phyloP scores from a whole-genome alignment of 768 basidiomycete genomes.

The Kwoniella dendrophila region DNA sequence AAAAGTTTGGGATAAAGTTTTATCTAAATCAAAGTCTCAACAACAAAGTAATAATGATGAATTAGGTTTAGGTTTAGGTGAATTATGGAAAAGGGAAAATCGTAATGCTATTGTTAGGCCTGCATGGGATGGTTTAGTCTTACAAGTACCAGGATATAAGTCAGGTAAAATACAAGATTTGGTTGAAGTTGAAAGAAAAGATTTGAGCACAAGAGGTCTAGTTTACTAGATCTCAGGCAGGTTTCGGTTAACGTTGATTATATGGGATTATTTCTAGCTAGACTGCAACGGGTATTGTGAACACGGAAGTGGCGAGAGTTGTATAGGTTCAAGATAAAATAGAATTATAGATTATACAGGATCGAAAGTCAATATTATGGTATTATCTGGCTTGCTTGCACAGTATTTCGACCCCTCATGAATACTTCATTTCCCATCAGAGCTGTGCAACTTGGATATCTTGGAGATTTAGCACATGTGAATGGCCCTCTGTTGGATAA shows the following conservation, averaged over 20 bases:
- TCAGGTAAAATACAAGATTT: conserved; percentile 2
- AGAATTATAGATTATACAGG: too few species aligned
- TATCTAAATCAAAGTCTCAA: conserved; percentile 45
- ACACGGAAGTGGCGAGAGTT: too few species aligned
- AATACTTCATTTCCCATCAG: too few species aligned
- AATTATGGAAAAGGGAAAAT: conserved; percentile 61
- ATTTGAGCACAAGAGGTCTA: conserved; percentile 22
- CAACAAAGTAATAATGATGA: conserved; percentile 49
- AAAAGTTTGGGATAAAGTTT: conserved; percentile 60
- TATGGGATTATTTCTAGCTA: background rate
- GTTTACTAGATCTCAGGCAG: conserved; percentile 11
- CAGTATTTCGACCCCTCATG: too few species aligned
- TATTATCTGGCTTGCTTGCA: too few species aligned
- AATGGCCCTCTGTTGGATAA: too few species aligned
- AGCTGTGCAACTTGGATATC: too few species aligned
- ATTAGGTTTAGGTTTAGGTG: conserved; percentile 61
- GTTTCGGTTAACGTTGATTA: background rate
- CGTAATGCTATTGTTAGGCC: conserved; percentile 61
- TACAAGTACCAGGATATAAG: conserved; percentile 57
- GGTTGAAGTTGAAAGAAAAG: conserved; percentile 9
- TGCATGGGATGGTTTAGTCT: conserved; percentile 71
- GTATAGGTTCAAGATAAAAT: too few species aligned
- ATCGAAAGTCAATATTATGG: too few species aligned
- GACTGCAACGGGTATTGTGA: too few species aligned
- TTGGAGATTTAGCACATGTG: too few species aligned